phyloP scores from a whole-genome alignment of 139 green algal species.

The Closterium sp. region DNA sequence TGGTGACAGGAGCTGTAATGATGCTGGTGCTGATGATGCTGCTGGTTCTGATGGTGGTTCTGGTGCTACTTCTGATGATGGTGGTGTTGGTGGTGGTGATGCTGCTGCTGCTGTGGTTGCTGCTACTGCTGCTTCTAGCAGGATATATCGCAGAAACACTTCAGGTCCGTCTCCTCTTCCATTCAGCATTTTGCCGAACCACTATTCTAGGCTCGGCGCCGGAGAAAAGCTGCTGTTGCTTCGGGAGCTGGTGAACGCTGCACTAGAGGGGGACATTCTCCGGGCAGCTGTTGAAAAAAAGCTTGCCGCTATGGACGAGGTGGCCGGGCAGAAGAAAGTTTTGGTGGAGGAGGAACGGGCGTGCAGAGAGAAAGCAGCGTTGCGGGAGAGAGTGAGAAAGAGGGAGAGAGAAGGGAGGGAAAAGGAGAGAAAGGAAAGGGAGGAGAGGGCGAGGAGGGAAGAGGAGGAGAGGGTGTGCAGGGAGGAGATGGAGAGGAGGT shows the following conservation, averaged over 20 bases:
- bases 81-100: no score
- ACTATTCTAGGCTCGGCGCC: constrained; percentile 11
- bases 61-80: not conserved
- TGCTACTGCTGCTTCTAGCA: not conserved
- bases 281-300: constrained; percentile 15
- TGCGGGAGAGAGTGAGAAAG: not conserved
- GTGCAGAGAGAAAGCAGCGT: not conserved
- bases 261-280: constrained; percentile 11
- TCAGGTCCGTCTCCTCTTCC: not conserved
- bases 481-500: not conserved
- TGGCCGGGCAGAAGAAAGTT: not conserved
- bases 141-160: not conserved
- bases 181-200: not conserved
- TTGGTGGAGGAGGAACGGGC: not conserved
- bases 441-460: not conserved
- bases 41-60: no score
- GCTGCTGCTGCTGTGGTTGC: no score
- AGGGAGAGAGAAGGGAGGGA: constrained; percentile 16
- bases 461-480: not conserved
- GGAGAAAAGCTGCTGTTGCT: constrained; percentile 21
- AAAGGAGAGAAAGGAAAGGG: not conserved
- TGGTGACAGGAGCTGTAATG: not conserved
- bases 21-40: no score
- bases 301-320: not conserved
- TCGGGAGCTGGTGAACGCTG: constrained; percentile 16